phyloP scores from a whole-genome alignment of 371 early-diverging fungal genomes.

The Amoeboaphelidium protococcarum region DNA sequence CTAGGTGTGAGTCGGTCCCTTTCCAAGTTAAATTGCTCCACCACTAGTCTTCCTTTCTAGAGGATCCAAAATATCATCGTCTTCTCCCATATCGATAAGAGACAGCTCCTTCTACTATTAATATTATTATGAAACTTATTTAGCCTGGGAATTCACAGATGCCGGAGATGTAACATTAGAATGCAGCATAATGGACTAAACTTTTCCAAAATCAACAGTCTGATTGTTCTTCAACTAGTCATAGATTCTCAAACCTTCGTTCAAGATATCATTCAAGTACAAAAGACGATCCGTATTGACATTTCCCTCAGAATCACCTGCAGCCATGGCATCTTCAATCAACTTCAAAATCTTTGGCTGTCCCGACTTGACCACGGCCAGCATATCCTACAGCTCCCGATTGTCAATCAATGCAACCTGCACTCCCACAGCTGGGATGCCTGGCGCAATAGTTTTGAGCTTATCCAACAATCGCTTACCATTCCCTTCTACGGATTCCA shows the following conservation, averaged over 20 bases:
- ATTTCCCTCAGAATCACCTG: constrained; percentile 5
- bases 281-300: constrained; percentile 26
- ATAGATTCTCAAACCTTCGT: constrained; percentile 45
- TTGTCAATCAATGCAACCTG: background rate
- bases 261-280: constrained; percentile 46
- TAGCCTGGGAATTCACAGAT: too few relatives aligned
- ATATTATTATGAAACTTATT: too few relatives aligned
- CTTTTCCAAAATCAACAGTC: too few relatives aligned
- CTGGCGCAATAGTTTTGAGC: background rate
- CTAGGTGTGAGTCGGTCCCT: too few relatives aligned
- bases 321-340: constrained; percentile 30
- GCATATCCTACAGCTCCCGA: constrained; percentile 47
- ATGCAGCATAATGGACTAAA: too few relatives aligned
- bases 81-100: too few relatives aligned
- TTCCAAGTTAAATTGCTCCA: too few relatives aligned
- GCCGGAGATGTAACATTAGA: too few relatives aligned
- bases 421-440: background rate
- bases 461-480: constrained; percentile 13
- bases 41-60: too few relatives aligned
- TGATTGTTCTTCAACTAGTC: constrained; percentile 33
- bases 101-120: too few relatives aligned
- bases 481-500: constrained; percentile 51
- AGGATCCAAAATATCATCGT: too few relatives aligned
- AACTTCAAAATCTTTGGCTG: constrained; percentile 42
- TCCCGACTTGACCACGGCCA: constrained; percentile 33